Base-by-base conservation (phyloP, 345 rosid species). In the Syzygium jambos region DNA sequence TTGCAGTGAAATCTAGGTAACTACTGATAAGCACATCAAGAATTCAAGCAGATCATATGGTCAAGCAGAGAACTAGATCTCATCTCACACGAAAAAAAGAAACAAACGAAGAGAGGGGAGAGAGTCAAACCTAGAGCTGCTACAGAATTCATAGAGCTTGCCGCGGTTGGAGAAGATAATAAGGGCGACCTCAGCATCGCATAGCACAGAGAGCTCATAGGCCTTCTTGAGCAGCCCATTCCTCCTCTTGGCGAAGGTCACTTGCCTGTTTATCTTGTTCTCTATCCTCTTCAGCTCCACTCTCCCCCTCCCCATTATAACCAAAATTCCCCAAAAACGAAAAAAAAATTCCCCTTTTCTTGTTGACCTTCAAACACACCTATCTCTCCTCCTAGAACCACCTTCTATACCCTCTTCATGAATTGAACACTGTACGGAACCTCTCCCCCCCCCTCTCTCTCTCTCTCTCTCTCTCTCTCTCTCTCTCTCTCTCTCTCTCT, bases 201-300 rank as follows among this genome's bases (percentile, higher is more conserved):
- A 97, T 9, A 97, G 95, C 59, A 97, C 97, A 83, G 99, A 97
- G 57, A 97, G 90, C 90, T 97, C 99, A 78, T 97, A 96, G 87
- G 99, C 98, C 93, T 97, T 97, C 96, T 97, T 97, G 93, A 97
- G 88, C 92, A 97, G 85, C 59, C 98, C 99, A 89, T 96, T 96
- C 88, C 99, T 95, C 85, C 99, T 95, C 93, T 97, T 97, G 7
- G 99, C 96, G 91, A 97, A 97, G 3, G 99, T 97, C 85, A 97
- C 99, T 92, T 97, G 99, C 92, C 99, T 95, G 96, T 97, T 97
- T 93, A 97, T 97, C 93, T 97, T 96, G 95, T 97, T 97, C 95
- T 97, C 99, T 90, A 97, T 97, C 95, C 99, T 95, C 96, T 96
- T 97, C 96, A 97, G 89, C 93, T 97, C 99, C 85, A 97, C 99